These are phyloP conservation scores for Beauveria rudraprayagi DNA, from an alignment of 2,329 filamentous ascomycete species.

Conservation along the genomic window DNA sequence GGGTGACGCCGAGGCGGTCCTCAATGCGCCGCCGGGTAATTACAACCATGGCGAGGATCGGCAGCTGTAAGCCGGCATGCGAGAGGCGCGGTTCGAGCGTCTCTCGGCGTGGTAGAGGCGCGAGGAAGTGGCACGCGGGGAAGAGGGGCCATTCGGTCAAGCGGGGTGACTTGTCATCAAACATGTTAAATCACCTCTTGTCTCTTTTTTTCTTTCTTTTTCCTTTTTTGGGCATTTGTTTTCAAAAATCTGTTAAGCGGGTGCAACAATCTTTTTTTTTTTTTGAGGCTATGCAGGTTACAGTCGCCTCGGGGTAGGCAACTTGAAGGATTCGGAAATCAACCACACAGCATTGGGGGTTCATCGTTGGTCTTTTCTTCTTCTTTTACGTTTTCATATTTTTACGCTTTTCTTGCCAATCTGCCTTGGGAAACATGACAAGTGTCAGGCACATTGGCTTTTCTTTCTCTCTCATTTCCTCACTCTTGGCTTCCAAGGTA, in stretches of 20 bases:
- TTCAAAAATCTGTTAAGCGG: not conserved
- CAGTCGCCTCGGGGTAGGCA: not conserved
- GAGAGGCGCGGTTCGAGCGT: too few relatives aligned
- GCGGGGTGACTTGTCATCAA: conserved; percentile 12
- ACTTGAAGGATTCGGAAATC: not conserved
- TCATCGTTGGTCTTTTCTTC: not conserved
- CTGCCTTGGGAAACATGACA: not conserved
- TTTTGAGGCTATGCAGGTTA: not conserved
- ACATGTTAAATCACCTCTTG: not conserved
- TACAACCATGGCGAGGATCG: conserved; percentile 22
- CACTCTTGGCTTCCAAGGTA: not conserved
- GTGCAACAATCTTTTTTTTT: not conserved
- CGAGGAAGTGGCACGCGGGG: not conserved
- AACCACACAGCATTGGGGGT: conserved; percentile 2
- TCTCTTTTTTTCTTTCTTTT: not conserved
- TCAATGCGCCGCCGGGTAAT: conserved; percentile 44
- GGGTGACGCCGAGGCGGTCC: conserved; percentile 73
- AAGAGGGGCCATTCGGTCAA: not conserved
- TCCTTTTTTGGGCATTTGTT: not conserved
- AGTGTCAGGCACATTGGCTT: not conserved
- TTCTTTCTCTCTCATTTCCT: not conserved
- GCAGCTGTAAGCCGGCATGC: conserved; percentile 23
- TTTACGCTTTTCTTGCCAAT: not conserved
- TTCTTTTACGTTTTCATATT: not conserved
- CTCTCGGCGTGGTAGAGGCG: too few relatives aligned